Evolutionary conservation across 495 filamentous ascomycete species (phyloP).

Genomic region (Lindgomyces ingoldianus): DNA sequence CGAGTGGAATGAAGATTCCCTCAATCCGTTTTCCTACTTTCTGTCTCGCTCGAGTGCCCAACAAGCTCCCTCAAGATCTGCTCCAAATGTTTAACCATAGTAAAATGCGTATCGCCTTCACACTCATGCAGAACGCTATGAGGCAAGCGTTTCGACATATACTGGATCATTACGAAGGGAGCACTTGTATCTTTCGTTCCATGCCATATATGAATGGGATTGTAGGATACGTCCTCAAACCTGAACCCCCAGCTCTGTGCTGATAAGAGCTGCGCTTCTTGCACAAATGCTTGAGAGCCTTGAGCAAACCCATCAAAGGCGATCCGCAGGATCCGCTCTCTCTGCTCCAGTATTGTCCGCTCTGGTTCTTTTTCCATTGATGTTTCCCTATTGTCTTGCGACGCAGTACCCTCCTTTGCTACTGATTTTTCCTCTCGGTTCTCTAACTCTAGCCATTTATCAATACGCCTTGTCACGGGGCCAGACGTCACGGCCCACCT

Average conservation of each 20-base stretch:
- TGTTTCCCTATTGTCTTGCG: background rate
- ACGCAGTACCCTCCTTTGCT: background rate
- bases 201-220: constrained; percentile 45
- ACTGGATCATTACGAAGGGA: constrained; percentile 30
- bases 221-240: constrained; percentile 39
- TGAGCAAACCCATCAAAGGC: background rate
- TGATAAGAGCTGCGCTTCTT: constrained; percentile 12
- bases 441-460: background rate
- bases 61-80: background rate
- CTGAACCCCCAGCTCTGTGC: constrained; percentile 43
- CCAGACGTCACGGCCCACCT: background rate
- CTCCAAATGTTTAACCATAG: background rate
- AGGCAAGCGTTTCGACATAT: constrained; percentile 18
- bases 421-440: background rate
- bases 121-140: background rate
- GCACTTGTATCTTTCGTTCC: constrained; percentile 41
- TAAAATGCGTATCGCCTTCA: background rate
- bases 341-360: background rate
- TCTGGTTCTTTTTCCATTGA: background rate
- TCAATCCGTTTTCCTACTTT: too few relatives aligned
- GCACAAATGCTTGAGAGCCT: constrained; percentile 13
- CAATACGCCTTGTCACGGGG: background rate
- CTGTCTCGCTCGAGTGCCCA: too few relatives aligned
- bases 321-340: background rate
- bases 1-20: too few relatives aligned